phyloP scores from a whole-genome alignment of 345 rosid genomes.

The Pelargonium nanum region DNA sequence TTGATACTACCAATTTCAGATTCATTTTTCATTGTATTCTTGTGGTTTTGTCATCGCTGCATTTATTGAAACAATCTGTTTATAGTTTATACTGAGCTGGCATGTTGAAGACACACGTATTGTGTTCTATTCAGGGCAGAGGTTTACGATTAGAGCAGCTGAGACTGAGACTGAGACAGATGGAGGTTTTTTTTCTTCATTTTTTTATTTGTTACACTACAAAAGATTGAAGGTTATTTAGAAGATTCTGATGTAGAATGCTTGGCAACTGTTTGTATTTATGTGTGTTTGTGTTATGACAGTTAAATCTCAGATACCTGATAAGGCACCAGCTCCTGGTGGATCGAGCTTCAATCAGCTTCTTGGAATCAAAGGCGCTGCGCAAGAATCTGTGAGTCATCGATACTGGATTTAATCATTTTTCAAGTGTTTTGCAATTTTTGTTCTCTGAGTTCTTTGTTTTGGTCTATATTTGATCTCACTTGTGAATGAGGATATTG shows the following conservation, averaged over 20 bases:
- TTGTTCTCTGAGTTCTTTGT: no score
- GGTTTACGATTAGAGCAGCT: constrained; percentile 61
- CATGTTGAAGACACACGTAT: neutral
- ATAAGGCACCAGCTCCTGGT: constrained; percentile 50
- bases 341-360: constrained; percentile 93
- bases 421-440: neutral
- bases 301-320: constrained; percentile 60
- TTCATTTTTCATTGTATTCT: neutral
- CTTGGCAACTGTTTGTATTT: neutral
- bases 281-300: constrained; percentile 8
- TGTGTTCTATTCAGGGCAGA: constrained; percentile 50
- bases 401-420: neutral
- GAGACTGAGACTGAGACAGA: constrained; percentile 74
- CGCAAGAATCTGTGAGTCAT: constrained; percentile 65
- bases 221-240: neutral
- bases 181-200: constrained; percentile 38
- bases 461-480: no score
- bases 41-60: no score
- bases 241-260: neutral
- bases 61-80: neutral
- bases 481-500: no score
- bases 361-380: constrained; percentile 94
- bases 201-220: neutral
- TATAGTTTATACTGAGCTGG: no score
- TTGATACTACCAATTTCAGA: neutral